Conservation (phyloP, 202 grass and related monocot genomes). For the Cymbopogon flexuosus region DNA sequence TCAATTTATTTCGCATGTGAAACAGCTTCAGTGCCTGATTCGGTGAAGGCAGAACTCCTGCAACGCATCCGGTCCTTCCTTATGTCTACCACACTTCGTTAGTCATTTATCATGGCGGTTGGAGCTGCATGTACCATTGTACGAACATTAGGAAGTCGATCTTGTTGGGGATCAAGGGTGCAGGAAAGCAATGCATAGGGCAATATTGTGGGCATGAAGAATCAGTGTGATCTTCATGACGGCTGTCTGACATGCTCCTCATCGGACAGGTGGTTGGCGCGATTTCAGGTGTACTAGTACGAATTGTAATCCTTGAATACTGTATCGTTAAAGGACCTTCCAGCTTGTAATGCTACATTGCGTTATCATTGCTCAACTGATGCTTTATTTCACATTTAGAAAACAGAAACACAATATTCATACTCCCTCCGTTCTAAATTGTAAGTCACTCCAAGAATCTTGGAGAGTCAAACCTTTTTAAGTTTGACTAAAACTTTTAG, state of each 20-base stretch:
- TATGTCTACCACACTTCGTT: slow-evolving; percentile 65
- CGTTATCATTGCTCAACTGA: background rate
- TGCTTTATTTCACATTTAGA: background rate
- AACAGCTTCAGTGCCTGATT: slow-evolving; percentile 84
- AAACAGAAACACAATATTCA: background rate
- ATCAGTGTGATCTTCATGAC: background rate
- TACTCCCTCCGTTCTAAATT: too few species aligned
- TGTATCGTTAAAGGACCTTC: slow-evolving; percentile 18
- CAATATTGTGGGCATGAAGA: background rate
- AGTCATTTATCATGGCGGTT: background rate
- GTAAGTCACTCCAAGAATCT: too few species aligned
- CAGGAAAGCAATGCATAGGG: background rate
- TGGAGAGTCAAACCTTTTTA: too few species aligned
- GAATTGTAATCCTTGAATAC: slow-evolving; percentile 5
- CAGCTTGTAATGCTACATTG: slow-evolving; percentile 24
- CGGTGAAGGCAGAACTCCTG: slow-evolving; percentile 92
- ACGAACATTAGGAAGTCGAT: background rate
- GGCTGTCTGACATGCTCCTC: background rate
- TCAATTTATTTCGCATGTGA: slow-evolving; percentile 36
- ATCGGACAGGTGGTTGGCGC: background rate
- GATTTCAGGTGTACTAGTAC: slow-evolving; percentile 14
- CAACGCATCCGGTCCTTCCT: slow-evolving; percentile 84
- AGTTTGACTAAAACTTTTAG: too few species aligned
- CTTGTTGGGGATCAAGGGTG: background rate
- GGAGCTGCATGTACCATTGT: slow-evolving; percentile 23